These are phyloP conservation scores for Primulina eburnea DNA, from an alignment of 257 asterid species.

Conservation along the genomic window DNA sequence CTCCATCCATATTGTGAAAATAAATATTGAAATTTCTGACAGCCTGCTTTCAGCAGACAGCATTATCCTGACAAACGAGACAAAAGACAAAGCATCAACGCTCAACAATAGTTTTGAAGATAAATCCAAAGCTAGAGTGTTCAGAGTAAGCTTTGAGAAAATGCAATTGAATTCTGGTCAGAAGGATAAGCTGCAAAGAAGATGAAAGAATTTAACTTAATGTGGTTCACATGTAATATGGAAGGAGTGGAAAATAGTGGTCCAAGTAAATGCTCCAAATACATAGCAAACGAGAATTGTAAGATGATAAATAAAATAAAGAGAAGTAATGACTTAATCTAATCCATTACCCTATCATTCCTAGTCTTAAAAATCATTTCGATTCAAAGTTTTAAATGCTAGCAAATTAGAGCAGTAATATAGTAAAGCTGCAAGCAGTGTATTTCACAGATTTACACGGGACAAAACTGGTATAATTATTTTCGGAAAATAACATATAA, in stretches of 20 bases:
- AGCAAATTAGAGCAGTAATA: background rate
- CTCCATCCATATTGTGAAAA: background rate
- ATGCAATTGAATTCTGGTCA: background rate
- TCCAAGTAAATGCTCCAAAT: background rate
- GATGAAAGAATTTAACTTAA: background rate
- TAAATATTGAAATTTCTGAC: background rate
- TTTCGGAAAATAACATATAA: background rate
- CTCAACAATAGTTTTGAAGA: background rate
- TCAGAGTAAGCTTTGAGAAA: background rate
- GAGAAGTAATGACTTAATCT: background rate
- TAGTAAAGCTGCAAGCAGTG: background rate
- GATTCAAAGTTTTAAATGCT: background rate
- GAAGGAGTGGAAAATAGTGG: background rate
- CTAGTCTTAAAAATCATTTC: background rate
- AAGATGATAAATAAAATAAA: background rate
- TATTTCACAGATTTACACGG: background rate
- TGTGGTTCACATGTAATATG: background rate
- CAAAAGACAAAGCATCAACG: background rate
- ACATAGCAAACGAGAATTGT: background rate
- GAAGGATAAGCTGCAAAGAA: background rate
- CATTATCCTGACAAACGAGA: background rate
- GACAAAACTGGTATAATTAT: background rate
- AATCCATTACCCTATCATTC: conserved; percentile 2
- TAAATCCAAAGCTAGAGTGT: background rate
- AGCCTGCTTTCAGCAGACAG: background rate